A percentile compares a stretch with the other conserved stretches of the same genome.
These are phyloP conservation scores for Brasilioporus rufonigricans DNA, from an alignment of 768 basidiomycete species.

Conservation along the genomic window DNA sequence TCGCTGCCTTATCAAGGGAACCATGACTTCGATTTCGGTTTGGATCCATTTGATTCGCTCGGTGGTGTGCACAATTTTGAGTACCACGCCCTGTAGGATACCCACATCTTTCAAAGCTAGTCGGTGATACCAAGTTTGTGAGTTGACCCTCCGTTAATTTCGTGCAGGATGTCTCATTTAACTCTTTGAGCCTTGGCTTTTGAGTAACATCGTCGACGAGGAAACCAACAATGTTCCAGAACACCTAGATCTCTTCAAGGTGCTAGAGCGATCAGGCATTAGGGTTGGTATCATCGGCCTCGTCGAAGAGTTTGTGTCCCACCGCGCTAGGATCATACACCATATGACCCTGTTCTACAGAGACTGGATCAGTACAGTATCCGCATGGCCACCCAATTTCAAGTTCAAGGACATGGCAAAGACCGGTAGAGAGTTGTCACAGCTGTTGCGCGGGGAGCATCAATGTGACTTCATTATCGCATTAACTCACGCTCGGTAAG, in stretches of 20 bases:
- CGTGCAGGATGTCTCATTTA: neutral
- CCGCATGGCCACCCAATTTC: constrained; percentile 84
- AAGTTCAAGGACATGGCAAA: constrained; percentile 73
- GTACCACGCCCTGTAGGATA: constrained; percentile 42
- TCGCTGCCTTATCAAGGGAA: constrained; percentile 52
- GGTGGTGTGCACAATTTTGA: neutral
- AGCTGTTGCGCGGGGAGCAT: constrained; percentile 64
- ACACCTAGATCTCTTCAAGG: constrained; percentile 54
- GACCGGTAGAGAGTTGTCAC: constrained; percentile 70
- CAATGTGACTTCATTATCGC: constrained; percentile 83
- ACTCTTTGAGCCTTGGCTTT: constrained; percentile 70
- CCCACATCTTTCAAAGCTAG: constrained; percentile 62
- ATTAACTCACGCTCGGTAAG: constrained; percentile 75
- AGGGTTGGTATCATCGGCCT: constrained; percentile 82
- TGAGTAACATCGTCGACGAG: constrained; percentile 82
- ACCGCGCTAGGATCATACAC: neutral
- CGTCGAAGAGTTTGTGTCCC: constrained; percentile 66
- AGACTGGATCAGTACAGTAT: constrained; percentile 86
- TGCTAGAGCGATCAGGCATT: constrained; percentile 69
- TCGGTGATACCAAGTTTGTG: constrained; percentile 74
- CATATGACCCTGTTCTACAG: constrained; percentile 35
- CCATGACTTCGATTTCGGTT: constrained; percentile 91
- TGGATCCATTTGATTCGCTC: constrained; percentile 4
- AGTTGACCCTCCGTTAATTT: constrained; percentile 22
- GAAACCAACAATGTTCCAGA: constrained; percentile 62